Evolutionary conservation across 163 green algal genomes (phyloP), one percentile per base, ranked within the genome.

Genomic region (Botryococcus braunii): DNA sequence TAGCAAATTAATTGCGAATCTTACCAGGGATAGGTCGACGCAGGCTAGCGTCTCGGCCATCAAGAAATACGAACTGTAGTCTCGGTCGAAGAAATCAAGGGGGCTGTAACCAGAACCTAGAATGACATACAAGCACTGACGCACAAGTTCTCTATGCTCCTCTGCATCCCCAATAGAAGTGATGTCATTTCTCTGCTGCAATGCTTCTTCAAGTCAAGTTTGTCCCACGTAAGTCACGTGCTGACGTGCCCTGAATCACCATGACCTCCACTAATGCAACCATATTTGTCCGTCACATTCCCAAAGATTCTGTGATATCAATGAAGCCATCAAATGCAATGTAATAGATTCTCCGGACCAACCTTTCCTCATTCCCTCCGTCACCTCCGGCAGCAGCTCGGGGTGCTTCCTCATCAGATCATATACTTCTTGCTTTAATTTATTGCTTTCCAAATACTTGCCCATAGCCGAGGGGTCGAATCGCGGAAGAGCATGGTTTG

Each of bases 51-150:
- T 74, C 80, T 93, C 88, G 7, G 79, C 87, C 40, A 94, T 75
- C 74, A 90, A 92, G 48, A 92, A 94, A 75, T 96, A 96, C 65
- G 84, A 85, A 49, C 72, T 78, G 52, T 79, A 76, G 75, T 89
- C 79, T 31, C 66, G 56, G 8, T 43, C 41, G 46, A 75, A 80
- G 60, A 77, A 80, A 21, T 13, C 47, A 50, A 82, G 71, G 0
- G 72, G 72, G 23, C 71, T 77, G 59, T 82, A 77, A 32, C 74
- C 69, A 5, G 70, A 69, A 32, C 68, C 65, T 11, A 96, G 65
- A 23, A 96, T 61, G 5, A 75, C 61, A 0, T 61, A 65, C 56
- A 96, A 77, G 63, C 82, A 77, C 3, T 76, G 62, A 7, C 89
- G 81, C 17, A 93, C 88, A 47, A 94, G 76, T 29, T 82, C 77